Conservation (phyloP, 495 filamentous ascomycete species). For the Penicillium cinerascens region DNA sequence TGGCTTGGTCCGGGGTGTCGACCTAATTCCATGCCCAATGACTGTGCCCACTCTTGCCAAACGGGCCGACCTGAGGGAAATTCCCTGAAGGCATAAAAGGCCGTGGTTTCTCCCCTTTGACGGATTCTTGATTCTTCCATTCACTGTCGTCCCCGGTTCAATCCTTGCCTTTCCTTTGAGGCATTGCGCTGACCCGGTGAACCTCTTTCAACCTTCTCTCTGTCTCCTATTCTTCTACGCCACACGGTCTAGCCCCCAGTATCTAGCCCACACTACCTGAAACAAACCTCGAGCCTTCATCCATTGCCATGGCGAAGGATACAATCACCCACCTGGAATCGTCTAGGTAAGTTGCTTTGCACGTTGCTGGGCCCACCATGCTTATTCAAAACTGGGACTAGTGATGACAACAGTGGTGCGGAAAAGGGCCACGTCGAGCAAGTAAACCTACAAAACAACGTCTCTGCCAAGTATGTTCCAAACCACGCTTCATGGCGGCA, state of each 20-base stretch:
- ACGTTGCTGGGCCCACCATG: background rate
- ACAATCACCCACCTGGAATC: constrained; percentile 4
- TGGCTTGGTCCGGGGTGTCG: background rate
- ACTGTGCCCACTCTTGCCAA: constrained; percentile 4
- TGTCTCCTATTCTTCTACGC: background rate
- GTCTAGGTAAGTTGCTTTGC: background rate
- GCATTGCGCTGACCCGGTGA: background rate
- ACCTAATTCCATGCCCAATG: constrained; percentile 3
- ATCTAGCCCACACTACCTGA: background rate
- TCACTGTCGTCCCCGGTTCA: background rate
- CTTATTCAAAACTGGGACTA: constrained; percentile 14
- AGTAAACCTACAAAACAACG: constrained; percentile 50
- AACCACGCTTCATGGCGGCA: background rate
- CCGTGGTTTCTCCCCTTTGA: background rate
- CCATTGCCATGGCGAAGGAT: constrained; percentile 8
- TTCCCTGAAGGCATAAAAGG: constrained; percentile 15
- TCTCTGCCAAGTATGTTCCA: constrained; percentile 45
- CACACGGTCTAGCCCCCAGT: too few relatives aligned
- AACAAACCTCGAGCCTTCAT: background rate
- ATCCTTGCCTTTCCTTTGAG: background rate
- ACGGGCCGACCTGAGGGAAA: background rate
- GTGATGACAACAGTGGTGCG: constrained; percentile 17
- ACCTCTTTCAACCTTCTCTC: background rate
- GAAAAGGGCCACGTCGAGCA: constrained; percentile 37
- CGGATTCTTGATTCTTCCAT: background rate